phyloP scores from a whole-genome alignment of 371 early-diverging fungal genomes.

The Zancudomyces culisetae region DNA sequence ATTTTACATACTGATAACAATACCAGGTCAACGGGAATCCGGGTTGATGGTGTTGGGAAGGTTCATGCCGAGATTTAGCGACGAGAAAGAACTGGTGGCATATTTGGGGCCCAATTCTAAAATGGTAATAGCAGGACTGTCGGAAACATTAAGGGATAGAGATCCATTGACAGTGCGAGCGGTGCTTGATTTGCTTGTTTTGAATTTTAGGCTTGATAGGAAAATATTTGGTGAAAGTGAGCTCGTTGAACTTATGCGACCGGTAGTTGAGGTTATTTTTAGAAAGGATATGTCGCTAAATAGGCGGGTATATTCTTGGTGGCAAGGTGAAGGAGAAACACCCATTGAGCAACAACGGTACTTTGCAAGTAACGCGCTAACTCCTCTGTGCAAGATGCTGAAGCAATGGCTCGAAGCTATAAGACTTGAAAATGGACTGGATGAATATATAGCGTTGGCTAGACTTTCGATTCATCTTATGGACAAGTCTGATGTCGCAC shows the following conservation, averaged over 20 bases:
- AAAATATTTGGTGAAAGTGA: slow-evolving; percentile 2
- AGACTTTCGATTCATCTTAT: slow-evolving; percentile 62
- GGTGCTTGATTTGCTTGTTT: slow-evolving; percentile 64
- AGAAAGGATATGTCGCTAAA: slow-evolving; percentile 89
- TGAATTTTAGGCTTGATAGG: slow-evolving; percentile 39
- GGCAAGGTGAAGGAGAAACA: slow-evolving; percentile 34
- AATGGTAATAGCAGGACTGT: slow-evolving; percentile 58
- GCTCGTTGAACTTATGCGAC: slow-evolving; percentile 39
- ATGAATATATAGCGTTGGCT: slow-evolving; percentile 46
- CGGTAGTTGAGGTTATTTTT: slow-evolving; percentile 60
- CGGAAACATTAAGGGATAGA: slow-evolving; percentile 45
- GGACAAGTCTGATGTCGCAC: slow-evolving; percentile 72
- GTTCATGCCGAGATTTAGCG: slow-evolving; percentile 45
- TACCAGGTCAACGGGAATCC: slow-evolving; percentile 43
- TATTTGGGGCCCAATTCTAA: slow-evolving; percentile 50
- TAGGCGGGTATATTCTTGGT: slow-evolving; percentile 74
- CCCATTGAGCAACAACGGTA: slow-evolving; percentile 20
- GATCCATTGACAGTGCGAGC: slow-evolving; percentile 66
- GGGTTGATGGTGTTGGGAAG: slow-evolving; percentile 57
- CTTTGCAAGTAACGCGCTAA: slow-evolving; percentile 25
- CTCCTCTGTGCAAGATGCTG: slow-evolving; percentile 24
- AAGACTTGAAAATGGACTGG: slow-evolving; percentile 23
- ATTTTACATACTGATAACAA: slow-evolving; percentile 55
- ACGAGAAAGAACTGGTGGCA: slow-evolving; percentile 39
- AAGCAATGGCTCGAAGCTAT: slow-evolving; percentile 23